phyloP scores from a whole-genome alignment of 2,329 filamentous ascomycete species.

The Aspergillus aculeatus region DNA sequence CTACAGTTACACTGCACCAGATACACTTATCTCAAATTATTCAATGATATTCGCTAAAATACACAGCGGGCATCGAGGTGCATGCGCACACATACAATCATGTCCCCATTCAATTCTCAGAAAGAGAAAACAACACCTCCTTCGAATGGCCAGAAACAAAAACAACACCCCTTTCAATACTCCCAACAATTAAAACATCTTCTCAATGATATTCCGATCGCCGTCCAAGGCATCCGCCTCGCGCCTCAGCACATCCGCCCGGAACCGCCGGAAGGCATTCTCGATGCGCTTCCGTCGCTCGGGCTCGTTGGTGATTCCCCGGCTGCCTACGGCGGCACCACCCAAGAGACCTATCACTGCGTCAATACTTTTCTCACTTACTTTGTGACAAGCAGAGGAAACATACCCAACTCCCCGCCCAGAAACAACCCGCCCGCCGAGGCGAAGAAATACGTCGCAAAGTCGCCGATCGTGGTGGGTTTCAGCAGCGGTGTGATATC shows the following conservation, averaged over 20 bases:
- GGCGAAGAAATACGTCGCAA: constrained; percentile 64
- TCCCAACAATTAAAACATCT: constrained; percentile 23
- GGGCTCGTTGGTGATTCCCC: constrained; percentile 54
- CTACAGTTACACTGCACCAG: too few species aligned
- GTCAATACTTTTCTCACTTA: neutral
- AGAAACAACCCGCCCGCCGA: constrained; percentile 61
- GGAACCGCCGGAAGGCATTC: constrained; percentile 61
- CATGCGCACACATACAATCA: too few species aligned
- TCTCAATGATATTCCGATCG: constrained; percentile 27
- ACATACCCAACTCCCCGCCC: constrained; percentile 56
- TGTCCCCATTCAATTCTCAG: too few species aligned
- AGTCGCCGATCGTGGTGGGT: constrained; percentile 59
- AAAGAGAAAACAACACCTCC: too few species aligned
- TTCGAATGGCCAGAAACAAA: neutral
- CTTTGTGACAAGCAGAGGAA: too few species aligned
- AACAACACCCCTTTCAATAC: neutral
- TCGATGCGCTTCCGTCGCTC: constrained; percentile 59
- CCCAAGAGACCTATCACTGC: constrained; percentile 51
- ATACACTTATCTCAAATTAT: too few species aligned
- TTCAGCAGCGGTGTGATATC: constrained; percentile 59
- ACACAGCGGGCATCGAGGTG: too few species aligned
- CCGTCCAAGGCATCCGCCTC: constrained; percentile 58
- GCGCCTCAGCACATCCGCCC: constrained; percentile 61
- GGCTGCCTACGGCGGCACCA: constrained; percentile 55
- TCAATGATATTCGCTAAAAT: too few species aligned